phyloP scores from a whole-genome alignment of 164 flowering plant genomes.

The Protea cynaroides region DNA sequence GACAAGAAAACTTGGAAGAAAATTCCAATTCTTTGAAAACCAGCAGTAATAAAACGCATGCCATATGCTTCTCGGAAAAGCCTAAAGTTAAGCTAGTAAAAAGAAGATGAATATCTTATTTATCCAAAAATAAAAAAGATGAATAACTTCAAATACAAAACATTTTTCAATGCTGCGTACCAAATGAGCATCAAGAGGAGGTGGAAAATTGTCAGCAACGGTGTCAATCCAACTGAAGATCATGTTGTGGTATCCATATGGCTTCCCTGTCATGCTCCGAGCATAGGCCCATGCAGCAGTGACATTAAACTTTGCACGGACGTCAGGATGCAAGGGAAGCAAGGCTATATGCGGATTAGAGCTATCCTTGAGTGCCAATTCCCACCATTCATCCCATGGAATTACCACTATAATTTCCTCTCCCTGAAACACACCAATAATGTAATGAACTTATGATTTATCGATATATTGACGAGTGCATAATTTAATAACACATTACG shows the following conservation, averaged over 20 bases:
- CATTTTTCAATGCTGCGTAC: constrained; percentile 25
- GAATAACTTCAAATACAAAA: no score
- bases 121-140: no score
- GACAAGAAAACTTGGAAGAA: no score
- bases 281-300: constrained; percentile 87
- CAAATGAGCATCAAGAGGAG: constrained; percentile 93
- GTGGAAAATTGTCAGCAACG: constrained; percentile 72
- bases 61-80: no score
- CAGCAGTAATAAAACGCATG: no score
- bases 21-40: no score
- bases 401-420: constrained; percentile 70
- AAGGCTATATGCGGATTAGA: constrained; percentile 77
- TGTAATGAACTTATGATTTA: no score
- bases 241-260: constrained; percentile 94
- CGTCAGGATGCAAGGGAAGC: constrained; percentile 67
- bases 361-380: constrained; percentile 47
- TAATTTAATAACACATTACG: background rate
- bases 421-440: constrained; percentile 34
- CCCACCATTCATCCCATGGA: constrained; percentile 92
- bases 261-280: constrained; percentile 71
- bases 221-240: constrained; percentile 99
- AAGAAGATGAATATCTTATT: no score
- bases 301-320: constrained; percentile 54
- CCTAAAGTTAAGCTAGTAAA: no score
- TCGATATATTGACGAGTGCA: no score